Percentiles rank a stretch among this genome's conserved stretches.
phyloP scores from a whole-genome alignment of 192 early-diverging fungal genomes.

The Mortierella claussenii region DNA sequence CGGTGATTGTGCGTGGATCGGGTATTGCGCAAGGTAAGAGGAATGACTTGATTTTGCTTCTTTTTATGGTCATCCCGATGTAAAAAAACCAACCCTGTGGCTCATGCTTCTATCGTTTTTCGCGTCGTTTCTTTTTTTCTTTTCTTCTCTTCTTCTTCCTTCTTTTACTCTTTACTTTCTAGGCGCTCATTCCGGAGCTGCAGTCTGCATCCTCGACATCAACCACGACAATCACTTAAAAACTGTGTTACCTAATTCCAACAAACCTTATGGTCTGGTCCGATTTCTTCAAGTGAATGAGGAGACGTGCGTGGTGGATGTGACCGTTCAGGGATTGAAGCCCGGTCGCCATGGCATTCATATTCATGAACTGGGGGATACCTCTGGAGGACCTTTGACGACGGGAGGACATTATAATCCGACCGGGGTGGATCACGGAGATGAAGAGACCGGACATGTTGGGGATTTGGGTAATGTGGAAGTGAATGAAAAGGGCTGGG shows the following conservation, averaged over 20 bases:
- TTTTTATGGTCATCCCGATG: neutral
- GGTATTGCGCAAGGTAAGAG: slow-evolving; percentile 65
- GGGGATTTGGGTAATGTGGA: slow-evolving; percentile 77
- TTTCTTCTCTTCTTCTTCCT: neutral
- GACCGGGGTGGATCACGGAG: slow-evolving; percentile 59
- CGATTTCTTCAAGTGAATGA: slow-evolving; percentile 83
- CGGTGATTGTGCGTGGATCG: slow-evolving; percentile 82
- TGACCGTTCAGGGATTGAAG: slow-evolving; percentile 75
- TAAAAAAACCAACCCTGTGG: neutral
- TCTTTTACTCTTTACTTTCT: neutral
- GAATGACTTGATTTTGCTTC: no score
- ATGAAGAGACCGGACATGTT: slow-evolving; percentile 58
- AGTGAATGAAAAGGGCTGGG: slow-evolving; percentile 77
- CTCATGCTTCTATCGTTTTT: neutral
- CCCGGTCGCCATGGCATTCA: slow-evolving; percentile 75
- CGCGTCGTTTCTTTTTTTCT: neutral
- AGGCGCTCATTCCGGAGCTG: slow-evolving; percentile 77
- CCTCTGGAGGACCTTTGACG: slow-evolving; percentile 65
- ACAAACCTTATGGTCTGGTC: slow-evolving; percentile 71
- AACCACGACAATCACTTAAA: slow-evolving; percentile 30
- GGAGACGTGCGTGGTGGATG: slow-evolving; percentile 80
- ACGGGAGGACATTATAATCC: slow-evolving; percentile 68
- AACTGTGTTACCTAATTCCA: slow-evolving; percentile 10
- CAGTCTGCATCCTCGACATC: slow-evolving; percentile 91
- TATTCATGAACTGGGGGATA: slow-evolving; percentile 86